Evolutionary conservation across 768 basidiomycete genomes (phyloP).

Genomic region (Rhodocollybia butyracea): DNA sequence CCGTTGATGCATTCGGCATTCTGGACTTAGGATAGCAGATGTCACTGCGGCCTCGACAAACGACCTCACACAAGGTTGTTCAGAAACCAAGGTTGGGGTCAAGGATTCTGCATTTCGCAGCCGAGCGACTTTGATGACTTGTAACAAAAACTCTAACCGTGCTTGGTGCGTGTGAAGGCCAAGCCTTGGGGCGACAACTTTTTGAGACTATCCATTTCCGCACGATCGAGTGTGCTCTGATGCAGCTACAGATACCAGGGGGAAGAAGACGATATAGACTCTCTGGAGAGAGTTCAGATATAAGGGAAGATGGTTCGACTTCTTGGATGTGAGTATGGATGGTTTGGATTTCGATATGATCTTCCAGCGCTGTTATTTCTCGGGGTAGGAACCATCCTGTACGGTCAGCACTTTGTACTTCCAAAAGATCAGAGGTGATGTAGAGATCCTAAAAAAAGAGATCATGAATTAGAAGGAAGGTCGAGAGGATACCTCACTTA

Average conservation of each 20-base stretch:
- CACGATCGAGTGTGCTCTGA: conserved; percentile 71
- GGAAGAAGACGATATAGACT: conserved; percentile 71
- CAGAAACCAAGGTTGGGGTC: conserved; percentile 35
- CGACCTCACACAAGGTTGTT: conserved; percentile 67
- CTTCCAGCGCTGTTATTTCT: conserved; percentile 52
- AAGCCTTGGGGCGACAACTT: conserved; percentile 59
- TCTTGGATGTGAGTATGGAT: conserved; percentile 74
- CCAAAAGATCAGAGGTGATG: conserved; percentile 71
- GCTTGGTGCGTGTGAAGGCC: conserved; percentile 62
- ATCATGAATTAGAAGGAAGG: conserved; percentile 5
- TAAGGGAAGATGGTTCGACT: conserved; percentile 67
- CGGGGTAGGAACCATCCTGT: conserved; percentile 72
- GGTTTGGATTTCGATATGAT: conserved; percentile 74
- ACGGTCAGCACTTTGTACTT: conserved; percentile 76
- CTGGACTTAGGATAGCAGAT: conserved; percentile 74
- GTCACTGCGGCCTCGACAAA: conserved; percentile 77
- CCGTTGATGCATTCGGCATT: conserved; percentile 74
- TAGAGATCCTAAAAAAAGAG: conserved; percentile 75
- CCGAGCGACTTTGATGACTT: conserved; percentile 72
- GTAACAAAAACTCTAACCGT: conserved; percentile 70
- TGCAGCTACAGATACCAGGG: conserved; percentile 70
- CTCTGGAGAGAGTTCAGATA: conserved; percentile 69
- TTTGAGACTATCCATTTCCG: conserved; percentile 78
- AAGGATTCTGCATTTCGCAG: conserved; percentile 49
- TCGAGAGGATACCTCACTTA: conserved; percentile 23